Percentiles rank a stretch among this genome's conserved stretches.
Evolutionary conservation across 495 filamentous ascomycete genomes (phyloP).

Genomic region (Penicillium waksmanii): DNA sequence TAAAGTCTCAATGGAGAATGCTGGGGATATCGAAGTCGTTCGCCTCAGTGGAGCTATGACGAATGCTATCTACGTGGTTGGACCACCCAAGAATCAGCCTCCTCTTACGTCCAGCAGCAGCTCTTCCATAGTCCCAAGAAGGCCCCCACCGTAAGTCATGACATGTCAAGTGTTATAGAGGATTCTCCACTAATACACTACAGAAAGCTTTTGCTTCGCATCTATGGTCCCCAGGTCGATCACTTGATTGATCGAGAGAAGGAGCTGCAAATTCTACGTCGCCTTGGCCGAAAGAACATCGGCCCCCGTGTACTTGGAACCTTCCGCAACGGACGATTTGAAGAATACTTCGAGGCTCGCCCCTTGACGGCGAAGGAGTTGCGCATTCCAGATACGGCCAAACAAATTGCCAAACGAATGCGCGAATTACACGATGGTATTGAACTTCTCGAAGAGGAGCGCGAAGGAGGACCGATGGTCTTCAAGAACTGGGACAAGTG

Average conservation of each 20-base stretch:
- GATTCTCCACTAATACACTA: constrained; percentile 16
- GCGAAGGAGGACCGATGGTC: constrained; percentile 75
- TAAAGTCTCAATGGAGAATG: constrained; percentile 71
- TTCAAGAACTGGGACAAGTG: constrained; percentile 97
- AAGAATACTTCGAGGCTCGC: constrained; percentile 84
- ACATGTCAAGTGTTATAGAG: neutral
- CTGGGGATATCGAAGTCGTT: constrained; percentile 74
- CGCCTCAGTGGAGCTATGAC: constrained; percentile 92
- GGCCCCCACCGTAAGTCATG: constrained; percentile 56
- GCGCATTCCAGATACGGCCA: constrained; percentile 78
- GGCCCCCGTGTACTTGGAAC: constrained; percentile 92
- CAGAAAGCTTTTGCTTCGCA: constrained; percentile 83
- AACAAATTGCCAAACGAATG: constrained; percentile 98
- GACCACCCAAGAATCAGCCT: constrained; percentile 67
- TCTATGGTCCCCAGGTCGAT: constrained; percentile 95
- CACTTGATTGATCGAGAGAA: constrained; percentile 93
- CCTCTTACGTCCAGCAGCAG: constrained; percentile 40
- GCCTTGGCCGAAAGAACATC: constrained; percentile 88
- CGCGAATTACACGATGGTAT: constrained; percentile 94
- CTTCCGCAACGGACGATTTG: constrained; percentile 94
- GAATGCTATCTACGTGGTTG: constrained; percentile 94
- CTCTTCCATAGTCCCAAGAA: constrained; percentile 42
- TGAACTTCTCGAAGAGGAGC: constrained; percentile 78
- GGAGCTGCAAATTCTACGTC: constrained; percentile 83
- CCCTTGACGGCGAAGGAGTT: constrained; percentile 79